Percentiles rank a stretch among this genome's conserved stretches.
These are phyloP conservation scores for Chenopodium suecicum DNA, from an alignment of 148 eudicot genomes.

Conservation along the genomic window DNA sequence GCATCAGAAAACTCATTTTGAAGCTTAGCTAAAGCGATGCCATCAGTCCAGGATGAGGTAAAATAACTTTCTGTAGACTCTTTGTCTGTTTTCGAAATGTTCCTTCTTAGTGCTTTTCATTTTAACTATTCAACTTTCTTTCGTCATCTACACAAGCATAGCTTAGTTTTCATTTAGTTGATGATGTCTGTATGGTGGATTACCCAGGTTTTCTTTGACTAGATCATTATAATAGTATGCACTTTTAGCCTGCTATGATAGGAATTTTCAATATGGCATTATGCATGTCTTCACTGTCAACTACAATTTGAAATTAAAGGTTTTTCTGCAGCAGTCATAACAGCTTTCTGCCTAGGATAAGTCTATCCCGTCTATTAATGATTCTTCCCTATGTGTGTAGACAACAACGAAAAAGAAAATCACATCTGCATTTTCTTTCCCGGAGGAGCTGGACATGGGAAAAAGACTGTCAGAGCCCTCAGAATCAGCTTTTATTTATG, in stretches of 20 bases:
- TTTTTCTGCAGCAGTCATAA: not conserved
- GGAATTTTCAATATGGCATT: not conserved
- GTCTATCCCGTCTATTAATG: conserved; percentile 2
- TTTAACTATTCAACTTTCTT: not conserved
- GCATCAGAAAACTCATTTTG: not conserved
- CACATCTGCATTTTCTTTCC: conserved; percentile 81
- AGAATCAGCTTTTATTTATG: conserved; percentile 56
- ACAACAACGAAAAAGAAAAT: conserved; percentile 93
- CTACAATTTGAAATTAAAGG: not conserved
- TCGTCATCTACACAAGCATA: not conserved
- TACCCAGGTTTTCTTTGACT: not conserved
- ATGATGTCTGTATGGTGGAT: not conserved
- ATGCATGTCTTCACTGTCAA: not conserved
- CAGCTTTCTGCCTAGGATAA: not conserved
- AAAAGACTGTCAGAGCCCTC: conserved; percentile 59
- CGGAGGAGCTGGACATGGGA: conserved; percentile 80
- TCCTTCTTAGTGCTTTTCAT: not conserved
- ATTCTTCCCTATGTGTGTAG: conserved; percentile 34
- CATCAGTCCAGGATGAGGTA: not conserved
- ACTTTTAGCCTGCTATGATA: not conserved
- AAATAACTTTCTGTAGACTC: not conserved
- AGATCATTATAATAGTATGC: not conserved
- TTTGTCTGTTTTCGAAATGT: not conserved
- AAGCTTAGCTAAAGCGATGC: not conserved
- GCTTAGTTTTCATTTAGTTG: not conserved